Evolutionary conservation across 495 filamentous ascomycete genomes (phyloP).

Genomic region (Aspergillus campestris): DNA sequence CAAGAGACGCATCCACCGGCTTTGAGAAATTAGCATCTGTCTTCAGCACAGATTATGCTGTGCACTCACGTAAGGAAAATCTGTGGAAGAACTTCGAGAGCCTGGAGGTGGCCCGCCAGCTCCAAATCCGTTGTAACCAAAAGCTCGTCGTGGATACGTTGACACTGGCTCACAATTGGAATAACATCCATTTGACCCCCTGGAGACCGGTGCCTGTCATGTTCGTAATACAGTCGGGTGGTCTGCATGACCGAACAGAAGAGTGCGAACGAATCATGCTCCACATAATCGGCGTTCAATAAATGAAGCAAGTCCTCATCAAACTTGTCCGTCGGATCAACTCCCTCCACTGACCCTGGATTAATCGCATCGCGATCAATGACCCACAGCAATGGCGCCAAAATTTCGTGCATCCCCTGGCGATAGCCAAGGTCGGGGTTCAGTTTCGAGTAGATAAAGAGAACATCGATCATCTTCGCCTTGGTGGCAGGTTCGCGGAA

Average conservation of each 20-base stretch:
- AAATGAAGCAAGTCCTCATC: slow-evolving; percentile 51
- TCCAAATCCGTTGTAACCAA: slow-evolving; percentile 71
- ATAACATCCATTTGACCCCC: slow-evolving; percentile 46
- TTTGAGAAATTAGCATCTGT: slow-evolving; percentile 20
- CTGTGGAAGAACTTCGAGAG: slow-evolving; percentile 88
- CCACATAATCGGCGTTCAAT: slow-evolving; percentile 63
- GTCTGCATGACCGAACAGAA: slow-evolving; percentile 81
- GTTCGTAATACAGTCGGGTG: slow-evolving; percentile 82
- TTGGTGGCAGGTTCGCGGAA: slow-evolving; percentile 78
- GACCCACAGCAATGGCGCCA: slow-evolving; percentile 86
- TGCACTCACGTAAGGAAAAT: slow-evolving; percentile 77
- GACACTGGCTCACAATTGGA: slow-evolving; percentile 77
- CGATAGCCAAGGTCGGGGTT: slow-evolving; percentile 83
- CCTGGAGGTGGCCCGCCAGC: slow-evolving; percentile 71
- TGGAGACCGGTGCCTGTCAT: slow-evolving; percentile 31
- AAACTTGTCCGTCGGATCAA: slow-evolving; percentile 15
- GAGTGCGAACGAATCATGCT: slow-evolving; percentile 85
- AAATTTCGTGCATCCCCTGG: slow-evolving; percentile 95
- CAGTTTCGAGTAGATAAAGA: slow-evolving; percentile 92
- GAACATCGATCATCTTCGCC: slow-evolving; percentile 71
- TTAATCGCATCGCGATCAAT: slow-evolving; percentile 73
- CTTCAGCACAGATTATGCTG: not conserved
- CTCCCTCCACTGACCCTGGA: slow-evolving; percentile 17
- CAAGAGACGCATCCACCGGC: slow-evolving; percentile 88
- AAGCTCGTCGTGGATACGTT: slow-evolving; percentile 74